phyloP scores from a whole-genome alignment of 371 early-diverging fungal species.

The Phascolomyces articulosus region DNA sequence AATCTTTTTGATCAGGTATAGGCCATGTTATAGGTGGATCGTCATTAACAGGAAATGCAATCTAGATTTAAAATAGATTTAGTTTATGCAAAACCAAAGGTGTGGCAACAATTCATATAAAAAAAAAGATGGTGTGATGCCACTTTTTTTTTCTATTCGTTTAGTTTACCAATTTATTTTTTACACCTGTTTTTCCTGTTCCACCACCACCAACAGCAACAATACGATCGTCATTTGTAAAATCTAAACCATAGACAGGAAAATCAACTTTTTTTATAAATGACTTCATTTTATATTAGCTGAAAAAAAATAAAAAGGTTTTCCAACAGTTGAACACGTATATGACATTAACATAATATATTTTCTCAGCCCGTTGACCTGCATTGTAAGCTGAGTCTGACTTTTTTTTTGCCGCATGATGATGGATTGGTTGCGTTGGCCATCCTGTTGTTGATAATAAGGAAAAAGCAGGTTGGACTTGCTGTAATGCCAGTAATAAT shows the following conservation, averaged over 20 bases:
- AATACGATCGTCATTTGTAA: constrained; percentile 52
- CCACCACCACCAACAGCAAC: constrained; percentile 72
- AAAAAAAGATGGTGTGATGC: background rate
- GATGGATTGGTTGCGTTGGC: too few relatives aligned
- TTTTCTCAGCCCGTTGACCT: too few relatives aligned
- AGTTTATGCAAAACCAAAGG: too few relatives aligned
- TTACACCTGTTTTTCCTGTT: constrained; percentile 58
- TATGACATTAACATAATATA: too few relatives aligned
- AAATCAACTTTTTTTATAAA: constrained; percentile 26
- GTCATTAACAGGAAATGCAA: constrained; percentile 20
- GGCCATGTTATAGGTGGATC: background rate
- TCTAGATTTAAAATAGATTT: constrained; percentile 11
- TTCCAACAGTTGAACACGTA: too few relatives aligned
- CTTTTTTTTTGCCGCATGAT: constrained; percentile 6
- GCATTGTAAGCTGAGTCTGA: too few relatives aligned
- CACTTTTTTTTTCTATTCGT: too few relatives aligned
- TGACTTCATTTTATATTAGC: background rate
- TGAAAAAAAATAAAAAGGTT: too few relatives aligned
- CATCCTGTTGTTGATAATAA: too few relatives aligned
- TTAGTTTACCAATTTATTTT: constrained; percentile 62
- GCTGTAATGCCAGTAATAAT: too few relatives aligned
- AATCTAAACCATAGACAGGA: constrained; percentile 62
- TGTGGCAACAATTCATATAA: too few relatives aligned
- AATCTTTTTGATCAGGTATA: constrained; percentile 57
- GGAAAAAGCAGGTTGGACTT: too few relatives aligned